phyloP scores from a whole-genome alignment of 768 basidiomycete genomes.

The Phlegmacium glaucopus region DNA sequence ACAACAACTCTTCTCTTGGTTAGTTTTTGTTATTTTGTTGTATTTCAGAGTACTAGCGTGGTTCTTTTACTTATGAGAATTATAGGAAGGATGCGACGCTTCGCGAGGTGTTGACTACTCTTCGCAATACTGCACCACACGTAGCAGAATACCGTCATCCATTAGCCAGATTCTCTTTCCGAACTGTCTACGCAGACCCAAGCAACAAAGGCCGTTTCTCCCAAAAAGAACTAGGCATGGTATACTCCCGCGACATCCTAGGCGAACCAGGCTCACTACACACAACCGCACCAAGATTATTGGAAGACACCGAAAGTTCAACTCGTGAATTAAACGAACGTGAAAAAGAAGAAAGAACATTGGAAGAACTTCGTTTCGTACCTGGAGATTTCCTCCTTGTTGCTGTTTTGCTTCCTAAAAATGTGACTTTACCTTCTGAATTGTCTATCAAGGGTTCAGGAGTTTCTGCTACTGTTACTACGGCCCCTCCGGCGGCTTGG shows the following conservation, averaged over 20 bases:
- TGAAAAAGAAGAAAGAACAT: conserved; percentile 62
- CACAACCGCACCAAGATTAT: conserved; percentile 54
- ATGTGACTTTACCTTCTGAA: conserved; percentile 49
- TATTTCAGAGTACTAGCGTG: not conserved
- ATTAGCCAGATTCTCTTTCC: conserved; percentile 78
- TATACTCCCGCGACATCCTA: conserved; percentile 82
- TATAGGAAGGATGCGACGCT: conserved; percentile 80
- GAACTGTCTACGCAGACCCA: conserved; percentile 74
- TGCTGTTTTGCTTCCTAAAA: conserved; percentile 74
- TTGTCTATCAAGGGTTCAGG: conserved; percentile 49
- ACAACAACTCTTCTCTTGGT: conserved; percentile 83
- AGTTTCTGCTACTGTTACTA: conserved; percentile 22
- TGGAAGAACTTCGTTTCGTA: conserved; percentile 77
- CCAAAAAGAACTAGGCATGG: conserved; percentile 76
- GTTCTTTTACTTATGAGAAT: not conserved
- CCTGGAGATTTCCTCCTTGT: conserved; percentile 80
- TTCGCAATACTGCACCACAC: conserved; percentile 68
- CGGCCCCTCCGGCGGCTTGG: conserved; percentile 28
- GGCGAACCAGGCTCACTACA: conserved; percentile 71
- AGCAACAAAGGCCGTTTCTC: conserved; percentile 68
- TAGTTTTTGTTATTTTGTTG: too few species aligned
- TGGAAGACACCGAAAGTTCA: conserved; percentile 44
- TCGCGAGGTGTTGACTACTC: conserved; percentile 72
- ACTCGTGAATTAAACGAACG: conserved; percentile 37
- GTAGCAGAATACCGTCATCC: conserved; percentile 76